Evolutionary conservation across 805 yeast genomes (phyloP), one percentile per base, ranked within the genome.

Genomic region (Metschnikowia arizonensis): DNA sequence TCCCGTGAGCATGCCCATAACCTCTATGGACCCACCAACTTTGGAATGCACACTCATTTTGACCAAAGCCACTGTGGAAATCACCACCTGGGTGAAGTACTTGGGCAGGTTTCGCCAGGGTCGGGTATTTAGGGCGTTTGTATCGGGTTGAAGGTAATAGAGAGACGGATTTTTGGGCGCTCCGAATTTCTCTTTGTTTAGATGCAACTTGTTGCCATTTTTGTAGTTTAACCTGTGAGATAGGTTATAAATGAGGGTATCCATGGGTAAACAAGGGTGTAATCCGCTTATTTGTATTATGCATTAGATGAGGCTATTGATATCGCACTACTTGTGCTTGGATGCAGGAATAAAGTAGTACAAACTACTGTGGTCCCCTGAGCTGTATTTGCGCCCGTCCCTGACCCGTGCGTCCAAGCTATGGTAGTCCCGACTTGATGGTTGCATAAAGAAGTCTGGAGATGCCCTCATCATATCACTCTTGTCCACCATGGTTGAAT

Each of bases 1-100:
- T 1, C 99, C 98, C 0, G 90, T 78, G 62, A 91, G 72, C 85
- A 90, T 85, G 4, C 98, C 99, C 98, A 91, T 91, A 5, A 93
- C 80, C 62, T 91, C 99, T 32, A 88, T 83, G 8, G 84, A 69
- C 0, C 96, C 96, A 4, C 97, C 97, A 1, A 82, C 69, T 19
- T 84, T 69, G 1, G 96, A 90, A 64, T 89, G 97, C 11, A 79
- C 69, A 1, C 85, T 63, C 85, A 89, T 88, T 58, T 88, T 88
- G 48, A 78, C 62, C 35, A 85, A 60, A 0, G 96, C 95, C 25
- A 85, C 61, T 1, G 87, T 72, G 1, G 95, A 85, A 1, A 89
- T 74, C 49, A 78, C 75, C 5, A 77, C 83, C 9, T 74, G 74
- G 40, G 72, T 74, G 61, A 86, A 86, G 56, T 80, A 84, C 37